Percentiles rank a stretch among this genome's conserved stretches.
Evolutionary conservation across 129 eudicot species (phyloP).

Genomic region (Escallonia rubra): DNA sequence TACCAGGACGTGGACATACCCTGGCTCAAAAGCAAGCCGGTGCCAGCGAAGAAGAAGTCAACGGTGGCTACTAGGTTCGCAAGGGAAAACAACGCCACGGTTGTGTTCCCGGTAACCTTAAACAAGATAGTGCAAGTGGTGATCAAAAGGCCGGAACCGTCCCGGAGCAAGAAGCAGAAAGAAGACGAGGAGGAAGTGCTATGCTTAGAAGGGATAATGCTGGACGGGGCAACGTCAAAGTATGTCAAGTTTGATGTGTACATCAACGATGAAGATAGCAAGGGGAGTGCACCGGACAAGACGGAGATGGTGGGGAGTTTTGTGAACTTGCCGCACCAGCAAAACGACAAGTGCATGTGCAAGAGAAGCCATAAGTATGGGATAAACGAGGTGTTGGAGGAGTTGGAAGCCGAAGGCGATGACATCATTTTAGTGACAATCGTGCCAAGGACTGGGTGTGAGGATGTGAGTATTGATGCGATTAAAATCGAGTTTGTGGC

Average conservation of each 20-base stretch:
- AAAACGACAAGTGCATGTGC: constrained; percentile 1
- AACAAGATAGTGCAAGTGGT: constrained; percentile 23
- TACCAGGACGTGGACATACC: constrained; percentile 45
- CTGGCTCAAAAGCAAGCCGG: constrained; percentile 40
- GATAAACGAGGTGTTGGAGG: constrained; percentile 35
- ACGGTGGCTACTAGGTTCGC: not conserved
- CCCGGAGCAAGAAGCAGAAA: constrained; percentile 12
- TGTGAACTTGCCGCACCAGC: constrained; percentile 30
- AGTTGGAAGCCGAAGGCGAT: constrained; percentile 36
- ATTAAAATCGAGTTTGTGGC: constrained; percentile 33
- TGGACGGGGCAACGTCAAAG: constrained; percentile 12
- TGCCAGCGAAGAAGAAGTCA: constrained; percentile 20
- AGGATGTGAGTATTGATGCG: constrained; percentile 26
- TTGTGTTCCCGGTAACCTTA: constrained; percentile 26
- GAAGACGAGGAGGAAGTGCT: constrained; percentile 32
- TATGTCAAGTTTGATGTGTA: constrained; percentile 42
- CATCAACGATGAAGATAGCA: constrained; percentile 36
- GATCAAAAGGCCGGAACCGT: constrained; percentile 26
- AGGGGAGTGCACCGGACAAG: constrained; percentile 19
- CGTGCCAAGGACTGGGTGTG: constrained; percentile 28
- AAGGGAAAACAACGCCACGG: not conserved
- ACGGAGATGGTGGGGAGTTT: constrained; percentile 54
- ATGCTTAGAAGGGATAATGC: constrained; percentile 34
- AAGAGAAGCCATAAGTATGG: constrained; percentile 10
- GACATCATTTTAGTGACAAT: constrained; percentile 34